Conservation (phyloP, 768 basidiomycete genomes). For the Pisolithus sp. region DNA sequence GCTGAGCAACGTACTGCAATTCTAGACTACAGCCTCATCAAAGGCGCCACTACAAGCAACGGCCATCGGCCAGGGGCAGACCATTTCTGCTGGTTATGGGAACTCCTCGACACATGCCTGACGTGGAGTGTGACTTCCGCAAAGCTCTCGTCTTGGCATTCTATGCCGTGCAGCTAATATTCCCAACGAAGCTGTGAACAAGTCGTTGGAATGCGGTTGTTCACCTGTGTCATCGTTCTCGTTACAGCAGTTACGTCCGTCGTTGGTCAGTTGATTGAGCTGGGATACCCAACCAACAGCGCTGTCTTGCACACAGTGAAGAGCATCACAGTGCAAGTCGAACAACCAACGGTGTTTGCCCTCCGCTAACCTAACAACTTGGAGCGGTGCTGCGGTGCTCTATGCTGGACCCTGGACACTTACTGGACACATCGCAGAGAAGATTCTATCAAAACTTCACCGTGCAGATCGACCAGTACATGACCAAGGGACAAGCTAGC, state of each 20-base stretch:
- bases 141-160: too few relatives aligned
- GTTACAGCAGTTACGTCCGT: not conserved
- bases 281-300: conserved; percentile 7
- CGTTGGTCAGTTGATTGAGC: conserved; percentile 7
- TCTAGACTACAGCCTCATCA: too few relatives aligned
- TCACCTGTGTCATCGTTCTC: not conserved
- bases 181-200: too few relatives aligned
- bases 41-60: too few relatives aligned
- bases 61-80: too few relatives aligned
- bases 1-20: too few relatives aligned
- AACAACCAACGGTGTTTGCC: conserved; percentile 1
- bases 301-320: conserved; percentile 1
- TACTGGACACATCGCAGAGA: not conserved
- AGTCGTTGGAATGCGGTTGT: too few relatives aligned
- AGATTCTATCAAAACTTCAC: conserved; percentile 6
- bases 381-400: conserved; percentile 3
- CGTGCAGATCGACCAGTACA: not conserved
- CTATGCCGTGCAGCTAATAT: too few relatives aligned
- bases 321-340: conserved; percentile 1
- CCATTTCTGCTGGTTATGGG: too few relatives aligned
- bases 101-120: too few relatives aligned
- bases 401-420: conserved; percentile 8
- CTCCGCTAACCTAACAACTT: conserved; percentile 4
- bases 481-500: not conserved
- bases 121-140: too few relatives aligned